Conservation (phyloP, 2,329 filamentous ascomycete species). For the Fusarium continuum region DNA sequence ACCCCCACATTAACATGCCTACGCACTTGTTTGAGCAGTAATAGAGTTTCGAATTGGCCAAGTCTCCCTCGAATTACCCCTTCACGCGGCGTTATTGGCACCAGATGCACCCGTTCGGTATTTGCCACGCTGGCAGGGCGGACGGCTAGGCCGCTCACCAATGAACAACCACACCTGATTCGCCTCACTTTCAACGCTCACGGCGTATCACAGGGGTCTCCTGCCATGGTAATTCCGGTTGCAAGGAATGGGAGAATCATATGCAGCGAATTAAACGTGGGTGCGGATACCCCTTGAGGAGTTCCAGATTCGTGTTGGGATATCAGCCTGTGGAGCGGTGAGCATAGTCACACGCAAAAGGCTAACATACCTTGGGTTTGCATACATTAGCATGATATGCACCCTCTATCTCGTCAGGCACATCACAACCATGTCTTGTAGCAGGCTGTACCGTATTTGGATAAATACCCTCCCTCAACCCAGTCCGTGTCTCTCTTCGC, state of each 20-base stretch:
- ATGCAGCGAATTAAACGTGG: slow-evolving; percentile 33
- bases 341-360: slow-evolving; percentile 40
- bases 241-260: slow-evolving; percentile 39
- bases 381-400: slow-evolving; percentile 39
- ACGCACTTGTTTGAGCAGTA: slow-evolving; percentile 10
- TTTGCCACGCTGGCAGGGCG: slow-evolving; percentile 46
- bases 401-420: slow-evolving; percentile 36
- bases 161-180: slow-evolving; percentile 41
- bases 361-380: slow-evolving; percentile 40
- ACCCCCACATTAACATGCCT: slow-evolving; percentile 9
- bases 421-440: slow-evolving; percentile 33
- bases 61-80: not conserved
- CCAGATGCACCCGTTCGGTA: slow-evolving; percentile 35
- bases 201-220: slow-evolving; percentile 40
- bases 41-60: slow-evolving; percentile 8
- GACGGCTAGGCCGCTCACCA: slow-evolving; percentile 38
- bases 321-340: slow-evolving; percentile 40
- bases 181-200: slow-evolving; percentile 44
- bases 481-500: slow-evolving; percentile 12
- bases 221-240: slow-evolving; percentile 36
- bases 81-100: slow-evolving; percentile 22
- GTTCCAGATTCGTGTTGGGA: slow-evolving; percentile 34
- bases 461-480: slow-evolving; percentile 43
- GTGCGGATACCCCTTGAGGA: slow-evolving; percentile 34
- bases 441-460: slow-evolving; percentile 26